Evolutionary conservation across 768 basidiomycete genomes (phyloP), one percentile per base, ranked within the genome.

Genomic region (Exidia glandulosa): DNA sequence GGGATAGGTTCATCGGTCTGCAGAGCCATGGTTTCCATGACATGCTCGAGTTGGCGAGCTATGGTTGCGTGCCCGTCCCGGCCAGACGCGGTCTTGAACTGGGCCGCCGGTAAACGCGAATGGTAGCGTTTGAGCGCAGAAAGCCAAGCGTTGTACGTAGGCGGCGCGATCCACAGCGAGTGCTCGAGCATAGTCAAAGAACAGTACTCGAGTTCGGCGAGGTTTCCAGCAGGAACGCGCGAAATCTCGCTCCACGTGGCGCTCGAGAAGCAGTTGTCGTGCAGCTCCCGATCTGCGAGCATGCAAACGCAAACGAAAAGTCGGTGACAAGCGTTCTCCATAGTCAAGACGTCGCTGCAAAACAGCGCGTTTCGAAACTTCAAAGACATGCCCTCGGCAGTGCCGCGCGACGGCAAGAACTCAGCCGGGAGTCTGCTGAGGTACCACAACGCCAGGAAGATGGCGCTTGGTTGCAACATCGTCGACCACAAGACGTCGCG

Each of bases 401-500:
- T 29, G 50, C 25, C 27, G 6, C 30, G 29, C 50, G 27, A 6
- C 14, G 50, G 50, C 50, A 29, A 19, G 64, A 87, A 82, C 67
- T 79, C 86, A 12, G 87, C 81, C 10, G 89, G 89, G 23, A 91
- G 76, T 56, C 82, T 84, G 36, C 82, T 82, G 57, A 91, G 88
- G 68, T 91, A 91, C 88, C 89, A 90, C 50, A 91, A 63, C 2
- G 87, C 85, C 57, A 91, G 74, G 62, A 90, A 78, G 52, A 90
- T 79, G 32, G 86, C 89, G 6, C 88, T 90, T 1, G 89, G 89
- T 67, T 91, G 89, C 57, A 91, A 73, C 48, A 91, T 75, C 2
- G 89, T 91, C 6, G 89, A 88, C 59, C 90, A 77, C 61, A 91
- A 68, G 65, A 91, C 73, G 9, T 85, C 84, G 64, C 89, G 89